phyloP scores from a whole-genome alignment of 305 asterid species.

The Ilex paraguariensis region DNA sequence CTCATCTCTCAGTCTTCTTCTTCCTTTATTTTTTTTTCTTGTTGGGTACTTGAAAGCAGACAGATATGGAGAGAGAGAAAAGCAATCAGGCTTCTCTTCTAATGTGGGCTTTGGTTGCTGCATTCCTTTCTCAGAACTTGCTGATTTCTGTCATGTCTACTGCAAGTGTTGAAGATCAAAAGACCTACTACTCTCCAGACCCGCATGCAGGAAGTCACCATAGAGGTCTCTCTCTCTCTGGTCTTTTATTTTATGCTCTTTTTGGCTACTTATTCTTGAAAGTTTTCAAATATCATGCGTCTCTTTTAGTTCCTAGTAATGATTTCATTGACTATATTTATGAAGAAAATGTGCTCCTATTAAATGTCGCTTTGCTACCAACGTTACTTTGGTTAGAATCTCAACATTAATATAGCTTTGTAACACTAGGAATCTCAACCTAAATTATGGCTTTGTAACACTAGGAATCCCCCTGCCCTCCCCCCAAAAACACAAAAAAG shows the following conservation, averaged over 20 bases:
- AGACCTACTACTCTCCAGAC: conserved; percentile 60
- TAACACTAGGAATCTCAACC: too few species aligned
- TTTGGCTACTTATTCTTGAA: neutral
- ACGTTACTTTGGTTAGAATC: too few species aligned
- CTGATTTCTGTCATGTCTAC: conserved; percentile 34
- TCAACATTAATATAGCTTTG: too few species aligned
- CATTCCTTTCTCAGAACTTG: conserved; percentile 48
- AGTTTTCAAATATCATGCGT: too few species aligned
- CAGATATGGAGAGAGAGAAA: conserved; percentile 32
- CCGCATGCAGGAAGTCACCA: conserved; percentile 43
- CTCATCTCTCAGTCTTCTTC: conserved; percentile 11
- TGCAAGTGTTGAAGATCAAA: conserved; percentile 47
- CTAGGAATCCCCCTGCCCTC: too few species aligned
- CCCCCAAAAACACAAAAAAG: too few species aligned
- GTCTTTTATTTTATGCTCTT: conserved; percentile 3
- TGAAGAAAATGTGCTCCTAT: too few species aligned
- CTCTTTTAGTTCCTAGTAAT: neutral
- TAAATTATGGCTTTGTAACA: too few species aligned
- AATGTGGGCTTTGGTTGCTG: conserved; percentile 46
- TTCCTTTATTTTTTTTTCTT: conserved; percentile 4
- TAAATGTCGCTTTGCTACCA: too few species aligned
- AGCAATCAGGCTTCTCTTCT: conserved; percentile 32
- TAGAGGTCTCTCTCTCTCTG: conserved; percentile 21
- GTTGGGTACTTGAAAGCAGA: neutral
- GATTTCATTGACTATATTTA: too few species aligned